phyloP scores from a whole-genome alignment of 768 basidiomycete genomes.

The Omphalotus guepiniiformis region DNA sequence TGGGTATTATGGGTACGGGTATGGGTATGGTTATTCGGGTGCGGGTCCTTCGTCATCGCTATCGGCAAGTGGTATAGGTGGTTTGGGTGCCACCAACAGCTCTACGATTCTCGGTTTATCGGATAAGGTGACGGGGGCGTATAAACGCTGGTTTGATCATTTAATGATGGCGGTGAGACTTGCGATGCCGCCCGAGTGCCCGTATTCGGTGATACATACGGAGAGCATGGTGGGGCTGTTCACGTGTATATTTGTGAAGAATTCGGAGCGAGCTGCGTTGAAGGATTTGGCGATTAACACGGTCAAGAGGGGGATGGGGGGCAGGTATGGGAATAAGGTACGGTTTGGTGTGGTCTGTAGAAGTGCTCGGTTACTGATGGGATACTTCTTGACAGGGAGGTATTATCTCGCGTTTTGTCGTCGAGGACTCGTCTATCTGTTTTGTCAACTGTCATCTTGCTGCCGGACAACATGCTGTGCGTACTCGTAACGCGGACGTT shows the following conservation, averaged over 20 bases:
- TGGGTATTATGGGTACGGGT: too few species aligned
- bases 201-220: conserved; percentile 78
- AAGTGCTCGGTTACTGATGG: conserved; percentile 1
- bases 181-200: conserved; percentile 66
- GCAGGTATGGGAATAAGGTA: conserved; percentile 94
- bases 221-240: conserved; percentile 78
- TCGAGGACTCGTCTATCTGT: conserved; percentile 91
- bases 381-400: conserved; percentile 59
- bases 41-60: too few species aligned
- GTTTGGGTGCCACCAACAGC: too few species aligned
- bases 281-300: conserved; percentile 72
- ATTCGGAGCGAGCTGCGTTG: conserved; percentile 52
- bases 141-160: conserved; percentile 86
- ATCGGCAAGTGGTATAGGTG: too few species aligned
- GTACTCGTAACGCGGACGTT: conserved; percentile 82
- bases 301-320: conserved; percentile 90
- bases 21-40: too few species aligned
- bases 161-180: conserved; percentile 67
- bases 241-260: conserved; percentile 65
- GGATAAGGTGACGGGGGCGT: conserved; percentile 82
- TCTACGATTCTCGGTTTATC: conserved; percentile 40
- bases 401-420: conserved; percentile 82
- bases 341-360: conserved; percentile 1
- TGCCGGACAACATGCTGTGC: conserved; percentile 83
- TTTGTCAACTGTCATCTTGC: conserved; percentile 97